Evolutionary conservation across 148 eudicot species (phyloP).

Genomic region (Agrostemma githago): DNA sequence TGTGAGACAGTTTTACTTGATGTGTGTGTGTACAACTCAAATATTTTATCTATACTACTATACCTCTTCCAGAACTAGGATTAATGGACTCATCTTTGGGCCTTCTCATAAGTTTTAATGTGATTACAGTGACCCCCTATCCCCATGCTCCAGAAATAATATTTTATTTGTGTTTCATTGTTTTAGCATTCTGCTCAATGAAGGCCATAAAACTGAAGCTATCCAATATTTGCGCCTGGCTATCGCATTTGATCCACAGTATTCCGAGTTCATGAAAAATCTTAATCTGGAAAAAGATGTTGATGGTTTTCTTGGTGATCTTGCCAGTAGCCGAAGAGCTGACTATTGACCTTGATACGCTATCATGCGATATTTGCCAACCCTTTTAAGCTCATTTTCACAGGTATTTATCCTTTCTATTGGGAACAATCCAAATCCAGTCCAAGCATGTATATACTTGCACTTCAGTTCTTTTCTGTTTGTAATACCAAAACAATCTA

Average conservation of each 20-base stretch:
- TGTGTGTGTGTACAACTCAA: not conserved
- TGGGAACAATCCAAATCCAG: not conserved
- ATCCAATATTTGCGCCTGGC: slow-evolving; percentile 43
- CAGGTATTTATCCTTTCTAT: not conserved
- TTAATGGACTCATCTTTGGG: not conserved
- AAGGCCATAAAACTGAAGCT: slow-evolving; percentile 65
- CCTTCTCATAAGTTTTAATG: not conserved
- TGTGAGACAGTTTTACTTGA: not conserved
- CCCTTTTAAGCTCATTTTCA: not conserved
- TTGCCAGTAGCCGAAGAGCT: slow-evolving; percentile 59
- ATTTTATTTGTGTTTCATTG: not conserved
- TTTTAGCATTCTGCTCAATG: slow-evolving; percentile 48
- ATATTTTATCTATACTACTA: too few relatives aligned
- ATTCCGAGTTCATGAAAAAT: slow-evolving; percentile 34
- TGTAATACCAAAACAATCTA: not conserved
- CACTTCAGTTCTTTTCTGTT: not conserved
- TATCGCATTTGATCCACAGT: slow-evolving; percentile 46
- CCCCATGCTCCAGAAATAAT: not conserved
- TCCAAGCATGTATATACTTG: not conserved
- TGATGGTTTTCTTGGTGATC: slow-evolving; percentile 49
- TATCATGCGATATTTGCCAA: slow-evolving; percentile 9
- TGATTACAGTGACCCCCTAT: not conserved
- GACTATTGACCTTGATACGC: slow-evolving; percentile 36
- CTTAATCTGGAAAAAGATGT: slow-evolving; percentile 38
- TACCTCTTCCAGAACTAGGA: not conserved